Evolutionary conservation across 108 stramenopile genomes (phyloP).

Genomic region (Skeletonema marinoi): DNA sequence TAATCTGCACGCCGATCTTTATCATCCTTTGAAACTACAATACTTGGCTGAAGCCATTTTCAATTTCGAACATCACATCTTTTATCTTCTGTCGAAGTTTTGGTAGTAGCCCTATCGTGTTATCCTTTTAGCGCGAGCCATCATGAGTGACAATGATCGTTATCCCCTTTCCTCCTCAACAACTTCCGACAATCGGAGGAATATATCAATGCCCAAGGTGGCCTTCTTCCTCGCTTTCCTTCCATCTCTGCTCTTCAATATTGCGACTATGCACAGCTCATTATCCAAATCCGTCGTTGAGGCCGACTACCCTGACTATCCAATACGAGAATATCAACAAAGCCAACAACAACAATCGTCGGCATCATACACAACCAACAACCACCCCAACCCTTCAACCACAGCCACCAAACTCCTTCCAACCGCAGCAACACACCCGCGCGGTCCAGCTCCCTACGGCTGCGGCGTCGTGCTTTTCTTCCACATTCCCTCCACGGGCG

Average conservation of each 20-base stretch:
- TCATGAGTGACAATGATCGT: no score
- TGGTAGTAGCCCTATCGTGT: no score
- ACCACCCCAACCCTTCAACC: background rate
- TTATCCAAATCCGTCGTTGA: background rate
- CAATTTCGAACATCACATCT: no score
- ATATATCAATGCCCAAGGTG: background rate
- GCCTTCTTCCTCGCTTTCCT: background rate
- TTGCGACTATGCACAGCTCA: background rate
- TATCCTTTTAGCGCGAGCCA: no score
- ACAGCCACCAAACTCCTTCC: background rate
- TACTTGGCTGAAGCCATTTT: no score
- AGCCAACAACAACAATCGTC: background rate
- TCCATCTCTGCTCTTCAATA: background rate
- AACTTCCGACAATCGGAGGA: background rate
- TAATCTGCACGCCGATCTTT: no score
- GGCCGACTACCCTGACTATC: background rate
- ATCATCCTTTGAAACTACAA: no score
- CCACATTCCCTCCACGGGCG: constrained; percentile 24
- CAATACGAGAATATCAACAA: background rate
- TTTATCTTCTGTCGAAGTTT: no score
- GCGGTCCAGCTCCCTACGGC: background rate
- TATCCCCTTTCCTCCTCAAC: no score
- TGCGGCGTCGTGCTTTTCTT: constrained; percentile 29
- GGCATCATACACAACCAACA: background rate
- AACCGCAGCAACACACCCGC: background rate